phyloP scores from a whole-genome alignment of 2,329 filamentous ascomycete genomes.

The Sphaerulina musiva region DNA sequence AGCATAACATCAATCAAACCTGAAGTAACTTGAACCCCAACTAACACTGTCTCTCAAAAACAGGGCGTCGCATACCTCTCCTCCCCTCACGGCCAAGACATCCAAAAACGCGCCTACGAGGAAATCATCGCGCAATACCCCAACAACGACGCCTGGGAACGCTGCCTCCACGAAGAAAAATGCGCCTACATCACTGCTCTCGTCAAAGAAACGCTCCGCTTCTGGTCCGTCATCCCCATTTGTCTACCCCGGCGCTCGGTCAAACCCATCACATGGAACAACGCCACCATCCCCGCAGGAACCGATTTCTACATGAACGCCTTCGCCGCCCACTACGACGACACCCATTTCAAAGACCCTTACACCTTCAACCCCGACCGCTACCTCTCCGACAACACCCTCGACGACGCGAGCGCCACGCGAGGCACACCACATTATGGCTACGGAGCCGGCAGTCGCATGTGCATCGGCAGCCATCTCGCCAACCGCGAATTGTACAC shows the following conservation, averaged over 20 bases:
- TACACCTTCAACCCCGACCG: conserved; percentile 62
- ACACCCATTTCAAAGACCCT: conserved; percentile 59
- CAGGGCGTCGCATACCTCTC: conserved; percentile 64
- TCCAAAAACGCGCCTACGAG: conserved; percentile 62
- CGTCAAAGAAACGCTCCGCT: conserved; percentile 71
- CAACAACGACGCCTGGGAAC: conserved; percentile 67
- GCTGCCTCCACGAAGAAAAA: conserved; percentile 66
- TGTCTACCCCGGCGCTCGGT: conserved; percentile 66
- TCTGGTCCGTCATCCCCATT: conserved; percentile 73
- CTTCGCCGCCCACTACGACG: conserved; percentile 68
- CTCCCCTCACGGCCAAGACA: conserved; percentile 58
- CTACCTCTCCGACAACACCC: conserved; percentile 52
- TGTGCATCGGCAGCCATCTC: conserved; percentile 38
- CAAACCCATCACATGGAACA: conserved; percentile 64
- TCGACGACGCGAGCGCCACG: conserved; percentile 35
- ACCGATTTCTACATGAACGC: conserved; percentile 78
- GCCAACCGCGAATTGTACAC: conserved; percentile 40
- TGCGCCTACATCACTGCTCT: conserved; percentile 70
- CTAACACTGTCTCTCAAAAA: neutral
- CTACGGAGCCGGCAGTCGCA: conserved; percentile 41
- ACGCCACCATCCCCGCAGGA: conserved; percentile 61
- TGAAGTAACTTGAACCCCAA: neutral
- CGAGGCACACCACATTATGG: conserved; percentile 45
- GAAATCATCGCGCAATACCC: conserved; percentile 68
- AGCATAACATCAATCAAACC: neutral